A percentile compares a stretch with the other conserved stretches of the same genome.
Evolutionary conservation across 2,329 filamentous ascomycete species (phyloP).

Genomic region (Plectosphaerella sp.): DNA sequence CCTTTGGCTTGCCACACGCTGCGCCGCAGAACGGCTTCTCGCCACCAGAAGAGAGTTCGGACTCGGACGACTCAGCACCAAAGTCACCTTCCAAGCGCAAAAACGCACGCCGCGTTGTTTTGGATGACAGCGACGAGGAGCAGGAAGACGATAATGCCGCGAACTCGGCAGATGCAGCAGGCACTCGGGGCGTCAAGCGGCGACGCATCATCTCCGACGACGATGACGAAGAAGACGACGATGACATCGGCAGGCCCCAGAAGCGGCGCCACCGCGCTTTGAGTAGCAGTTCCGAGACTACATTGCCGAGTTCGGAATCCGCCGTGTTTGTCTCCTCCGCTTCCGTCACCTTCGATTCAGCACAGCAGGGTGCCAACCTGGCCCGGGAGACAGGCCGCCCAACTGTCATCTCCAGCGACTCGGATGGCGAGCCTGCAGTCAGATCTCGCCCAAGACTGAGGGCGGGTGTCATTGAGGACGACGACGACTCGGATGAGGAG

Average conservation of each 20-base stretch:
- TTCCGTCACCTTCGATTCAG: too few relatives aligned
- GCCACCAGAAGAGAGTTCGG: not conserved
- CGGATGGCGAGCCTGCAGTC: too few relatives aligned
- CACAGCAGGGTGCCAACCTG: too few relatives aligned
- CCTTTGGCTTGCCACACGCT: too few relatives aligned
- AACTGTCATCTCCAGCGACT: too few relatives aligned
- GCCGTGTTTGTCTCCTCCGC: too few relatives aligned
- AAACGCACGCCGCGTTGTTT: not conserved
- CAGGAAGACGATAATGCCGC: not conserved
- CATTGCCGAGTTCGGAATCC: too few relatives aligned
- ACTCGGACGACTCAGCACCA: not conserved
- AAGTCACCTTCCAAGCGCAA: not conserved
- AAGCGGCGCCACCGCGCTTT: not conserved
- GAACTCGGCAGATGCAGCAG: too few relatives aligned
- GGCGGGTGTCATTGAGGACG: conserved; percentile 5
- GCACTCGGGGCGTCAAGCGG: not conserved
- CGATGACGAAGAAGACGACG: not conserved
- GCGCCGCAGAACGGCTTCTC: not conserved
- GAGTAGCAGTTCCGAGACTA: too few relatives aligned
- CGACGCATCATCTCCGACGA: not conserved
- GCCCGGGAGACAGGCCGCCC: too few relatives aligned
- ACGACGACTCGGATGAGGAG: conserved; percentile 5
- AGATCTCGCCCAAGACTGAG: not conserved
- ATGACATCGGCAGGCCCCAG: not conserved
- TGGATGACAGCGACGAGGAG: conserved; percentile 3